phyloP scores from a whole-genome alignment of 208 protist species.

The Crithidia bombi region DNA sequence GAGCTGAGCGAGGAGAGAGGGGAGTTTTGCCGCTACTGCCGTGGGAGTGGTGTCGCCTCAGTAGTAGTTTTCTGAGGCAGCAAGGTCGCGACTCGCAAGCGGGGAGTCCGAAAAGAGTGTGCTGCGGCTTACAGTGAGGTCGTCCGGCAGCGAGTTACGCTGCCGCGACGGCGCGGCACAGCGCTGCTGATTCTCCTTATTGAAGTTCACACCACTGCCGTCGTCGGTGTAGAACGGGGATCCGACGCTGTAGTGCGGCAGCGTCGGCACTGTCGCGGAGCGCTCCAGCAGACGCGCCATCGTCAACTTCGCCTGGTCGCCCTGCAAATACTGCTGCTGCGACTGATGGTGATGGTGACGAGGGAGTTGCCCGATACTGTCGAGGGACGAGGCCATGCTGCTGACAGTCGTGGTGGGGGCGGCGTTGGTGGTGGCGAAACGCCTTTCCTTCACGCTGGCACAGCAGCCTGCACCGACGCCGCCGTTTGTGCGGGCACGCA shows the following conservation, averaged over 20 bases:
- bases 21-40: neutral
- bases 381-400: slow-evolving; percentile 1
- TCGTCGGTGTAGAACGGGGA: slow-evolving; percentile 3
- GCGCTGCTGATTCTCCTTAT: slow-evolving; percentile 23
- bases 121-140: slow-evolving; percentile 34
- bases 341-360: neutral
- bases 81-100: slow-evolving; percentile 11
- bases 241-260: slow-evolving; percentile 14
- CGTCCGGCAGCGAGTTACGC: slow-evolving; percentile 27
- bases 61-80: slow-evolving; percentile 9
- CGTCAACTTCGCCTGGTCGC: slow-evolving; percentile 7
- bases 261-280: slow-evolving; percentile 10
- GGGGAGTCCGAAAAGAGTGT: slow-evolving; percentile 24
- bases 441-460: neutral
- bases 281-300: slow-evolving; percentile 27
- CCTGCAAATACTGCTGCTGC: neutral
- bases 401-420: neutral
- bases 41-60: neutral
- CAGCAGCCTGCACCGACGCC: neutral
- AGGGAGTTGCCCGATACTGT: neutral
- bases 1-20: neutral
- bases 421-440: neutral
- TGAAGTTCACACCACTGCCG: neutral
- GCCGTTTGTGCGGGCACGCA: neutral
- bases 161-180: slow-evolving; percentile 8